A percentile compares a stretch with the other conserved stretches of the same genome.
These are phyloP conservation scores for Alternaria hordeiaustralica DNA, from an alignment of 2,329 filamentous ascomycete species.

Conservation along the genomic window DNA sequence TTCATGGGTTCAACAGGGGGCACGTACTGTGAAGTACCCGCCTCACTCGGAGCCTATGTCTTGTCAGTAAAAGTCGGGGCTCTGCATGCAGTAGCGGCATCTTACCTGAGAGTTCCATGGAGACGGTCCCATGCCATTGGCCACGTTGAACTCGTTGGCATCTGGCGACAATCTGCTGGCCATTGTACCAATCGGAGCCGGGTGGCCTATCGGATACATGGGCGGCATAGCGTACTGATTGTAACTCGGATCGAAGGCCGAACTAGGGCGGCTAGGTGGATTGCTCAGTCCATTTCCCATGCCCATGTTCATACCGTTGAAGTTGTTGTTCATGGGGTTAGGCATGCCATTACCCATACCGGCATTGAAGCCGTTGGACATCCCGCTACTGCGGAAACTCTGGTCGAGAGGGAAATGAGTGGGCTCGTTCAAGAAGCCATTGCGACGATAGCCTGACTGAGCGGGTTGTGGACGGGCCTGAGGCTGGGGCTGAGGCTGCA, in stretches of 20 bases:
- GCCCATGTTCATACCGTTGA: slow-evolving; percentile 12
- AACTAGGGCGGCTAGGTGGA: slow-evolving; percentile 45
- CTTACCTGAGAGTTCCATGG: slow-evolving; percentile 51
- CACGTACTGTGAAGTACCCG: slow-evolving; percentile 68
- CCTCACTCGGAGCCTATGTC: slow-evolving; percentile 34
- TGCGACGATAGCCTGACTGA: slow-evolving; percentile 37
- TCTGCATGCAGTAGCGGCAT: background rate
- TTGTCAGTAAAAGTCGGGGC: slow-evolving; percentile 6
- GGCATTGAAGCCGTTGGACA: slow-evolving; percentile 19
- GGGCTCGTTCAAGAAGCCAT: slow-evolving; percentile 46
- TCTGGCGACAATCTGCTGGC: slow-evolving; percentile 53
- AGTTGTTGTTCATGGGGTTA: slow-evolving; percentile 10
- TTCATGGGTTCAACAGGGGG: slow-evolving; percentile 91
- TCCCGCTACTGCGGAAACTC: slow-evolving; percentile 33
- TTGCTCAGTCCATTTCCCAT: slow-evolving; percentile 30
- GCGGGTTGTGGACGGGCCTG: slow-evolving; percentile 23
- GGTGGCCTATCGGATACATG: slow-evolving; percentile 38
- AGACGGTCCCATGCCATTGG: slow-evolving; percentile 36
- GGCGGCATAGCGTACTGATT: slow-evolving; percentile 41
- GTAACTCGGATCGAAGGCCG: slow-evolving; percentile 45
- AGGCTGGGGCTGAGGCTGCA: slow-evolving; percentile 12
- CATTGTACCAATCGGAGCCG: slow-evolving; percentile 47
- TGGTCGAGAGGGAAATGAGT: slow-evolving; percentile 47
- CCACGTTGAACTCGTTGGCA: slow-evolving; percentile 54
- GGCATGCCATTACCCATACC: slow-evolving; percentile 22